A percentile compares a stretch with the other conserved stretches of the same genome.
phyloP scores from a whole-genome alignment of 2,329 filamentous ascomycete species.

The Cladosporium cucumerinum region DNA sequence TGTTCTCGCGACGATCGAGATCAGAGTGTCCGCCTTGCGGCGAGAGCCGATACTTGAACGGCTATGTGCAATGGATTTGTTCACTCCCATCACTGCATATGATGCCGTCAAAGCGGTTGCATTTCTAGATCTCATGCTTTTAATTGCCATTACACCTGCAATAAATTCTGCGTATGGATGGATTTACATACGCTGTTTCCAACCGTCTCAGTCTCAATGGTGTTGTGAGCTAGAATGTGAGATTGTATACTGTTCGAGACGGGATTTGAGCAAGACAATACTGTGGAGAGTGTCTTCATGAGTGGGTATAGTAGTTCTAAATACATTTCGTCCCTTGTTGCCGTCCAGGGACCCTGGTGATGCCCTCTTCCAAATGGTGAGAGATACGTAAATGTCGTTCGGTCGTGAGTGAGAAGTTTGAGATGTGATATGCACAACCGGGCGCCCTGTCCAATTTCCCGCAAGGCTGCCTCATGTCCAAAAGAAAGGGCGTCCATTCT shows the following conservation, averaged over 20 bases:
- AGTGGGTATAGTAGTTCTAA: neutral
- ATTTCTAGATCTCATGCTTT: neutral
- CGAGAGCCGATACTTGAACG: neutral
- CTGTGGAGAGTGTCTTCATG: neutral
- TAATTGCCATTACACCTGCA: neutral
- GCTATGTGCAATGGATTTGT: neutral
- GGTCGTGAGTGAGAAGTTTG: neutral
- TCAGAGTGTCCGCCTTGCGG: neutral
- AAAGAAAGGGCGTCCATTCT: neutral
- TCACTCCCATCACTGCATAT: neutral
- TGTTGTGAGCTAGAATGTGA: neutral
- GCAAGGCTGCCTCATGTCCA: neutral
- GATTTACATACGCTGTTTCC: neutral
- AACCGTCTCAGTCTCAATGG: neutral
- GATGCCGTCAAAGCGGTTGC: neutral
- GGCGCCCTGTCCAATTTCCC: neutral
- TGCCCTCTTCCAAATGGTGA: neutral
- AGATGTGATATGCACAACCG: neutral
- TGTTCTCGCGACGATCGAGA: neutral
- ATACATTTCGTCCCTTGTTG: neutral
- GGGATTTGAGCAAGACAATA: neutral
- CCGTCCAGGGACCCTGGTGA: neutral
- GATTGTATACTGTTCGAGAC: no score
- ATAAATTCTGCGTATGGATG: neutral
- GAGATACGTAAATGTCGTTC: neutral